A percentile compares a stretch with the other conserved stretches of the same genome.
phyloP scores from a whole-genome alignment of 108 stramenopile species.

The Skeletonema menzelii region DNA sequence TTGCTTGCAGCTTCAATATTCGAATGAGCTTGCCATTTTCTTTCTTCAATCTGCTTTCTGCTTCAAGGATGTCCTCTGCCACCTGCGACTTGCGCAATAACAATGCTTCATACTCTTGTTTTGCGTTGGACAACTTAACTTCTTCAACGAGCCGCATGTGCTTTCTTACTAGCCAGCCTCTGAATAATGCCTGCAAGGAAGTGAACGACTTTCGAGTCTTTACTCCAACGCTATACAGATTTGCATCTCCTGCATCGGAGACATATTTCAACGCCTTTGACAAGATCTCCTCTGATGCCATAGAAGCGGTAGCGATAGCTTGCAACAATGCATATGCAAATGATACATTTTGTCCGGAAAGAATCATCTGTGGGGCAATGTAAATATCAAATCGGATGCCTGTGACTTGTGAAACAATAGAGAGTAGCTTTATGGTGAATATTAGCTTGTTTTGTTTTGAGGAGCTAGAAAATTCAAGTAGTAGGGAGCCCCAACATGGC shows the following conservation, averaged over 20 bases:
- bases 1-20: slow-evolving; percentile 16
- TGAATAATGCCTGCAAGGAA: slow-evolving; percentile 11
- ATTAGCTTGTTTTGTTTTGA: slow-evolving; percentile 10
- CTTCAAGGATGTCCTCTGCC: slow-evolving; percentile 19
- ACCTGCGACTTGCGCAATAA: slow-evolving; percentile 16
- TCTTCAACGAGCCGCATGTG: neutral
- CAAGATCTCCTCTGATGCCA: neutral
- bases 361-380: slow-evolving; percentile 21
- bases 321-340: slow-evolving; percentile 15
- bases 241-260: slow-evolving; percentile 6
- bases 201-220: slow-evolving; percentile 12
- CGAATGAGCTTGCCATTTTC: slow-evolving; percentile 19
- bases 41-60: slow-evolving; percentile 18
- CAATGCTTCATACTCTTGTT: slow-evolving; percentile 5
- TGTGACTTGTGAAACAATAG: slow-evolving; percentile 20
- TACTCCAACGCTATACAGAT: slow-evolving; percentile 25
- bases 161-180: slow-evolving; percentile 22
- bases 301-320: slow-evolving; percentile 8
- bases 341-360: slow-evolving; percentile 27
- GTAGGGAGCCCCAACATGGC: slow-evolving; percentile 5
- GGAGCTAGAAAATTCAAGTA: neutral
- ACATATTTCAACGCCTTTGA: slow-evolving; percentile 3
- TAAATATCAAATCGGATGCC: slow-evolving; percentile 21
- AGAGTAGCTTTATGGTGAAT: slow-evolving; percentile 15
- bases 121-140: neutral